These are phyloP conservation scores for Peribolospora kevripleyi DNA, from an alignment of 768 basidiomycete genomes.

Conservation along the genomic window DNA sequence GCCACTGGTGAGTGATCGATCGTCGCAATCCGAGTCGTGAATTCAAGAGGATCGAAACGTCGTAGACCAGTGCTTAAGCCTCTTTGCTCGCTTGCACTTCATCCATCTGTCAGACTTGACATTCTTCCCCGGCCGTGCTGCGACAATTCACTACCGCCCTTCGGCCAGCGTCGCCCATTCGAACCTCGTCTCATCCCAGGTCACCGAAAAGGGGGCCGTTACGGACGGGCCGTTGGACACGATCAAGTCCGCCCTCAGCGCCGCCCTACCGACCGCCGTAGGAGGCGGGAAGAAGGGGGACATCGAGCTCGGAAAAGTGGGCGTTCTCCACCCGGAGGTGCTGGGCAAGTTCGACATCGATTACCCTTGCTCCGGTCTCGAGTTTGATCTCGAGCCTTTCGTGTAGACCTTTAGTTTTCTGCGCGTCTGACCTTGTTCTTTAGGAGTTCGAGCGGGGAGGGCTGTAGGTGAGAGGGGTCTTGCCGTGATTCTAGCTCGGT, in stretches of 20 bases:
- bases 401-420: slow-evolving; percentile 26
- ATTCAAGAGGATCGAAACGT: neutral
- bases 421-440: no score
- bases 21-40: neutral
- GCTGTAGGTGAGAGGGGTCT: no score
- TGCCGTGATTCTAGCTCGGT: no score
- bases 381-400: slow-evolving; percentile 90
- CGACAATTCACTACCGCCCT: slow-evolving; percentile 65
- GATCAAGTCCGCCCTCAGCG: slow-evolving; percentile 26
- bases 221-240: slow-evolving; percentile 15
- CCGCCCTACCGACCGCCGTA: slow-evolving; percentile 19
- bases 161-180: neutral
- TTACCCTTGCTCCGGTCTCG: slow-evolving; percentile 81
- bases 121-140: slow-evolving; percentile 87
- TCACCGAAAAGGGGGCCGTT: neutral
- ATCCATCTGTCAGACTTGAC: slow-evolving; percentile 39
- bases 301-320: slow-evolving; percentile 59
- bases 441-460: no score
- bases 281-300: slow-evolving; percentile 23
- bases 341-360: slow-evolving; percentile 79
- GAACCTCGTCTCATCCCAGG: neutral
- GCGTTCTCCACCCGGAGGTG: slow-evolving; percentile 78
- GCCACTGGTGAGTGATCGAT: slow-evolving; percentile 38
- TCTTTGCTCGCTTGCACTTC: neutral
- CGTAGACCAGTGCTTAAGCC: neutral